Evolutionary conservation across 78 protist species (phyloP).

Genomic region (Dictyostelium intermedium): DNA sequence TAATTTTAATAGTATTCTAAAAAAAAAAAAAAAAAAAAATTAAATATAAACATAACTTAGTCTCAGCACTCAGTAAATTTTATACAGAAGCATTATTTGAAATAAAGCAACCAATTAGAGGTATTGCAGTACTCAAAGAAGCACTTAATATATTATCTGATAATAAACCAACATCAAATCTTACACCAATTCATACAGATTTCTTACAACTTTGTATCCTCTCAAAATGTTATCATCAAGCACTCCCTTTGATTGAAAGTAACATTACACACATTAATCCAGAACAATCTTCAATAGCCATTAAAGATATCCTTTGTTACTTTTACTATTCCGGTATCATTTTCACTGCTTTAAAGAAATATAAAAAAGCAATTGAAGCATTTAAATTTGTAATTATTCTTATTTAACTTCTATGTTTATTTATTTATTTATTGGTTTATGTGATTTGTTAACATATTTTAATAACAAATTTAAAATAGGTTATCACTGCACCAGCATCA

Average conservation of each 20-base stretch:
- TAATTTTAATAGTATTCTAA: not conserved
- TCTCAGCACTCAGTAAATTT: conserved; percentile 24
- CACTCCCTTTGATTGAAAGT: conserved; percentile 29
- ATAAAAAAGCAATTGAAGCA: conserved; percentile 70
- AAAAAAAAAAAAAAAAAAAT: not conserved
- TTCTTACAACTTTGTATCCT: conserved; percentile 61
- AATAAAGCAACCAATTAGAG: conserved; percentile 15
- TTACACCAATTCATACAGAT: conserved; percentile 71
- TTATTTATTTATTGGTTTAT: not conserved
- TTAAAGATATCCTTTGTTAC: conserved; percentile 81
- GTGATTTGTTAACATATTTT: not conserved
- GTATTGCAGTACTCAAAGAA: conserved; percentile 25
- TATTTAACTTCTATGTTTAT: not conserved
- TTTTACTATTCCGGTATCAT: conserved; percentile 92
- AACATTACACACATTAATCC: conserved; percentile 23
- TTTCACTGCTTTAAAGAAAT: conserved; percentile 83
- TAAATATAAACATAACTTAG: not conserved
- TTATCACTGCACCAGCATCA: conserved; percentile 83
- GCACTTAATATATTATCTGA: conserved; percentile 11
- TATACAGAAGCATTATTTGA: conserved; percentile 20
- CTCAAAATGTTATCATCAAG: conserved; percentile 65
- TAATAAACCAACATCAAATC: not conserved
- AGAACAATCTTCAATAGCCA: conserved; percentile 41
- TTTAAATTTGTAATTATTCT: conserved; percentile 48
- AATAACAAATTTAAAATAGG: not conserved